These are phyloP conservation scores for Boechera divaricarpa DNA, from an alignment of 345 rosid genomes.

Conservation along the genomic window DNA sequence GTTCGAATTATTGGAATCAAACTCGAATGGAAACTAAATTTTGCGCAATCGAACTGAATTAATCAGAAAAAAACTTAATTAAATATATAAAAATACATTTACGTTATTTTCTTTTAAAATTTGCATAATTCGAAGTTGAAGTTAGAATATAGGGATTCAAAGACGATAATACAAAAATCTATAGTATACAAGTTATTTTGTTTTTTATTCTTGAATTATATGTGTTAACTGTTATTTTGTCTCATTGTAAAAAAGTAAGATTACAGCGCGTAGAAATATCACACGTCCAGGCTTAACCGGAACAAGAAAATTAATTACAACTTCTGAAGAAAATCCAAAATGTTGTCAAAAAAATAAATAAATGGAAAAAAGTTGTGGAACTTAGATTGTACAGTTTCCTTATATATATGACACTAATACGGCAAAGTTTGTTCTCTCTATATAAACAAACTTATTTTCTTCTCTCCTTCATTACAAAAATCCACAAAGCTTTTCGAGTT, in stretches of 20 bases:
- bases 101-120: too few species aligned
- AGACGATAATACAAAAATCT: too few species aligned
- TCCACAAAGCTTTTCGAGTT: neutral
- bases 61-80: too few species aligned
- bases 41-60: too few species aligned
- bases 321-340: neutral
- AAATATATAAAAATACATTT: too few species aligned
- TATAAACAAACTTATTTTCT: neutral
- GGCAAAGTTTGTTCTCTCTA: slow-evolving; percentile 5
- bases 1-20: too few species aligned
- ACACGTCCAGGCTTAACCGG: neutral
- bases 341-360: neutral
- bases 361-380: neutral
- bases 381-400: neutral
- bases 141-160: too few species aligned
- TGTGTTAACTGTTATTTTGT: neutral
- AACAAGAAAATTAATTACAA: neutral
- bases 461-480: neutral
- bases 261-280: neutral
- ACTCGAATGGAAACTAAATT: too few species aligned
- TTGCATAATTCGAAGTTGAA: too few species aligned
- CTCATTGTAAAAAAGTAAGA: neutral
- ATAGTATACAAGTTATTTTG: too few species aligned
- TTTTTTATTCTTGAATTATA: too few species aligned
- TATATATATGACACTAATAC: neutral